Base-by-base conservation (phyloP, 495 filamentous ascomycete species). In the Xylaria intraflava region DNA sequence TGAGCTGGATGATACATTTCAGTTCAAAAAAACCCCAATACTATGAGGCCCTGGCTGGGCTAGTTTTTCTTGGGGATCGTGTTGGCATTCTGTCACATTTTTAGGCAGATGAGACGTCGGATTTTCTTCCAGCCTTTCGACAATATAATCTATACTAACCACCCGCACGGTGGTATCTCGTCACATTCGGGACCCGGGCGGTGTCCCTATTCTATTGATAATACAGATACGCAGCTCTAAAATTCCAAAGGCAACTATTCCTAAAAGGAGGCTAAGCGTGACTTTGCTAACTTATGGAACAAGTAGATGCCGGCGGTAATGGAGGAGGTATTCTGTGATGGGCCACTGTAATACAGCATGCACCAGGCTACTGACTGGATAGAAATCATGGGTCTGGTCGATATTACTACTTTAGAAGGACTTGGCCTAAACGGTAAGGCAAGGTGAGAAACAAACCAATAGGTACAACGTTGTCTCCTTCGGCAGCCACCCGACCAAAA, bases 1-100 rank as follows among this genome's bases (percentile, higher is more conserved):
- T 57, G 78, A 79, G 45, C 56, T 79, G 24, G 77, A 82, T 49
- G 81, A 83, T 58, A 82, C 81, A 4, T 83, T 83, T 53, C 65
- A 77, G 22, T 76, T 79, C 60, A 72, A 70, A 41, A 73, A 72
- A 19, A 55, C 50, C 39, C 53, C 59, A n/a, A 30, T 48, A 38
- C 57, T 26, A 48, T 62, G 52, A 57, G 29, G 23, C 22, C 24
- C 6, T 35, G 31, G 12, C 26, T 56, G 36, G 49, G 27, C 39
- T 38, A 17, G 22, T 52, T 53, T 52, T 53, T 59, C 29, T 41
- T 55, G 52, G 48, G 14, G 29, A 20, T 53, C 42, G 35, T 46
- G 35, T 40, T 46, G 23, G 12, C 39, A 46, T 38, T 56, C 46
- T 56, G 30, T 50, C 53, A 55, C 38, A 44, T 56, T 44, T n/a